phyloP scores from a whole-genome alignment of 116 monocot genomes.

The Cymodocea nodosa region DNA sequence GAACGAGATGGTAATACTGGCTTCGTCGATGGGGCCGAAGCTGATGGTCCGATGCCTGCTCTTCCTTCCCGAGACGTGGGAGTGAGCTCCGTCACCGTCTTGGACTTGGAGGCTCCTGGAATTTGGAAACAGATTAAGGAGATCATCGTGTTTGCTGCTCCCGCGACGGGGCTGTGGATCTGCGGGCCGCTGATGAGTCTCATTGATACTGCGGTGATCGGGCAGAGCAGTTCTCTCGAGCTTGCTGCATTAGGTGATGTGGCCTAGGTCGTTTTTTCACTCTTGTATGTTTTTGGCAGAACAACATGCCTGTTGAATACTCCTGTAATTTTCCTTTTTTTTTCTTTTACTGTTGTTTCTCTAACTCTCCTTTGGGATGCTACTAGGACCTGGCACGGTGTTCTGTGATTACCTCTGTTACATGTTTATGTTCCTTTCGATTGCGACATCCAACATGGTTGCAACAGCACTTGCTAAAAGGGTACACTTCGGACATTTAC shows the following conservation, averaged over 20 bases:
- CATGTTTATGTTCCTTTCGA: constrained; percentile 86
- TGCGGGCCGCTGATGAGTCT: constrained; percentile 96
- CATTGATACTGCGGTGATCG: constrained; percentile 91
- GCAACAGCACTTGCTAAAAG: constrained; percentile 84
- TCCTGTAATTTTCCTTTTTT: not conserved
- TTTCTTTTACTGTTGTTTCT: not conserved
- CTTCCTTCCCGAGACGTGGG: not conserved
- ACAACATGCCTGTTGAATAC: not conserved
- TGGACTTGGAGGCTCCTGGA: constrained; percentile 11
- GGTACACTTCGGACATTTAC: constrained; percentile 13
- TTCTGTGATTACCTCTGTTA: constrained; percentile 73
- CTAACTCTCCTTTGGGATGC: not conserved
- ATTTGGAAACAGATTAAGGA: constrained; percentile 82
- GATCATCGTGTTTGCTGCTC: constrained; percentile 73
- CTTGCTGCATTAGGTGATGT: constrained; percentile 72
- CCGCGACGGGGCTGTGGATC: constrained; percentile 85
- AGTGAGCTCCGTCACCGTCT: not conserved
- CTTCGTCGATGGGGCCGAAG: too few relatives aligned
- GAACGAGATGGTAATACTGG: not conserved
- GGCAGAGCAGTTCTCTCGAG: constrained; percentile 78
- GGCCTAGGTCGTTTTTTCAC: not conserved
- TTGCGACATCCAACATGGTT: constrained; percentile 89
- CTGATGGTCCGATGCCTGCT: too few relatives aligned
- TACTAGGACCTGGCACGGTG: constrained; percentile 73
- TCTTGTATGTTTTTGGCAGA: not conserved